Base-by-base conservation (phyloP, 2,329 filamentous ascomycete genomes). In the Aspergillus sp. region DNA sequence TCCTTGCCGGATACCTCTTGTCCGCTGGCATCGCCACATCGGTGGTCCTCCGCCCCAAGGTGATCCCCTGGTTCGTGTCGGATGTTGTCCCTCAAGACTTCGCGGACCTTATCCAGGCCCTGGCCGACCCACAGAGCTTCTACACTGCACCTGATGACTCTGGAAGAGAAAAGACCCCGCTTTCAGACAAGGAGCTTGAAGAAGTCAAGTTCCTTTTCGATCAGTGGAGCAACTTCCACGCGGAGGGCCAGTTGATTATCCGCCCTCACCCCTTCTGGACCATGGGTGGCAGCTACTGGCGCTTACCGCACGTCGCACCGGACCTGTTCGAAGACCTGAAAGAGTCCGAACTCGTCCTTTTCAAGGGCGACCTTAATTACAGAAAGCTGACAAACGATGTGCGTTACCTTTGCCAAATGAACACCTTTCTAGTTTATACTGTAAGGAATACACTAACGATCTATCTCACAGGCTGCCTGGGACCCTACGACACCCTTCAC, bases 331-430 rank as follows among this genome's bases (percentile, higher is more conserved):
- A 90, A 6, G 93, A 98, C 69, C 77, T 99, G 56, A 88, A 92
- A 79, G 78, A 86, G 60, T 90, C 90, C 64, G 90, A 96, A 73
- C 81, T 99, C 17, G 91, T 96, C 12, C 87, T 99, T 56, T 98
- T 98, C 81, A 99, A 99, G 81, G 95, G 95, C 3, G 95, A 99
- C 72, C 74, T 99, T 66, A 99, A 99, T 78, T 99, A 98, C 76
- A 83, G 95, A 60, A 99, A 99, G 76, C 76, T 99, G 64, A 92
- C 89, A 31, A 90, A 86, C 49, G 95, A 99, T 81, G 91, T 93
- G 78, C 79, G 88, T 80, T 9, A 3, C 4, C 39, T 7, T n/a
- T 45, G 9, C 27, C 27, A 3, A 4, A 31, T 1, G 27, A 4
- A 31, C 27, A 31, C 27, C 27, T 3, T 9, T 31, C 27, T 31